phyloP scores from a whole-genome alignment of 495 filamentous ascomycete genomes.

The Xylaria intraflava region DNA sequence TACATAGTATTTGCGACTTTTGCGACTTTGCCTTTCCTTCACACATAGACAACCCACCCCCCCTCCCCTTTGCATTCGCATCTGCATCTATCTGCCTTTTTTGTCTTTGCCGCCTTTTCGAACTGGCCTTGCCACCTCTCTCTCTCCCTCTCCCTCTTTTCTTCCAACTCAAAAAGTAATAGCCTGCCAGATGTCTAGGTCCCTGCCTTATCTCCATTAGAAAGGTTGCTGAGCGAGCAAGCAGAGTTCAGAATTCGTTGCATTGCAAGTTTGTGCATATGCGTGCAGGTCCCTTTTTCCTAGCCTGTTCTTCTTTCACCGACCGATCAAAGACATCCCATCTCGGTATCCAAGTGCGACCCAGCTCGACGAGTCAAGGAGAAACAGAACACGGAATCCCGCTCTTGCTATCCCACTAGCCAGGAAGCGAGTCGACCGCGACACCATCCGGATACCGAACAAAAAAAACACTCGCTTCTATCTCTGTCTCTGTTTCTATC shows the following conservation, averaged over 20 bases:
- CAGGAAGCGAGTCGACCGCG: background rate
- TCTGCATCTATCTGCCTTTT: background rate
- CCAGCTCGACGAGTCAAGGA: background rate
- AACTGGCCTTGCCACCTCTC: background rate
- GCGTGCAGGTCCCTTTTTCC: slow-evolving; percentile 7
- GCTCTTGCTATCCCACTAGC: background rate
- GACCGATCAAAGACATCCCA: slow-evolving; percentile 13
- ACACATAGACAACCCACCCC: background rate
- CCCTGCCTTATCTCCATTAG: slow-evolving; percentile 5
- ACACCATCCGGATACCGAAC: slow-evolving; percentile 5
- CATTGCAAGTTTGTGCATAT: background rate
- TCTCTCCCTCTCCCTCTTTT: slow-evolving; percentile 3
- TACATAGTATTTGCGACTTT: background rate
- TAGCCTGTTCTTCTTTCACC: slow-evolving; percentile 9
- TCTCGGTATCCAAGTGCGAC: slow-evolving; percentile 15
- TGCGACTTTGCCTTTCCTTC: background rate
- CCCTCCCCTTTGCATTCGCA: background rate
- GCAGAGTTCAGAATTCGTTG: background rate
- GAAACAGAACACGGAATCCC: slow-evolving; percentile 3
- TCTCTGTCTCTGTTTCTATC: background rate
- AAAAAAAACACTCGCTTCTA: background rate
- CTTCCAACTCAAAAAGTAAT: background rate
- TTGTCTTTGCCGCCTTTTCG: background rate
- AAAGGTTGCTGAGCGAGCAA: slow-evolving; percentile 3
- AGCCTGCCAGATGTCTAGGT: background rate